Percentiles rank a stretch among this genome's conserved stretches.
phyloP scores from a whole-genome alignment of 352 stramenopile species.

The Globisporangium spinosum region DNA sequence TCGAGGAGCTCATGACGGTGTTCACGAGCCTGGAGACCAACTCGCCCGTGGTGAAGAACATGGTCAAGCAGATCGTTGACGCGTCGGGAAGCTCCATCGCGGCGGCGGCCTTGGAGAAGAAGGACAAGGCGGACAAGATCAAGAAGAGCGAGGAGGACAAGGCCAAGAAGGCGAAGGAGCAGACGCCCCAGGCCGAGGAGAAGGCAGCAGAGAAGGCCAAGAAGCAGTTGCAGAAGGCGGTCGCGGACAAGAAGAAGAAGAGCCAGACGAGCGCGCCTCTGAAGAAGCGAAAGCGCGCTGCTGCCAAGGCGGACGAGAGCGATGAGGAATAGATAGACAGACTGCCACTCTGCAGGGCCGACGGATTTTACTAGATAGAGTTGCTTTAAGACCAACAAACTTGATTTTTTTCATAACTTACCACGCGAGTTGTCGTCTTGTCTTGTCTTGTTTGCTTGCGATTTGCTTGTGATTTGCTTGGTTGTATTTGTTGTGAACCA shows the following conservation, averaged over 20 bases:
- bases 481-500: not conserved
- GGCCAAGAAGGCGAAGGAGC: constrained; percentile 5
- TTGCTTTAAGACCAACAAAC: constrained; percentile 15
- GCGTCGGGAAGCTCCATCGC: constrained; percentile 18
- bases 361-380: constrained; percentile 16
- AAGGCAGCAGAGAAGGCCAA: constrained; percentile 5
- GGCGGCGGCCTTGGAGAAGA: constrained; percentile 12
- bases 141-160: constrained; percentile 5
- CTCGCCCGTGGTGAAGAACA: constrained; percentile 68
- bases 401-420: constrained; percentile 15
- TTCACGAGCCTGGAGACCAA: constrained; percentile 46
- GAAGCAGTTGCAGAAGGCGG: constrained; percentile 12
- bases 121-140: constrained; percentile 14
- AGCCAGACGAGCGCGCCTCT: constrained; percentile 2
- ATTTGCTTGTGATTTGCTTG: not conserved
- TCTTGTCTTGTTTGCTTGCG: not conserved
- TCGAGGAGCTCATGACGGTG: constrained; percentile 38
- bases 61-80: constrained; percentile 62
- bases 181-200: constrained; percentile 15
- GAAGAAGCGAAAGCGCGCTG: constrained; percentile 61
- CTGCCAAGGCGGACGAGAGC: constrained; percentile 10
- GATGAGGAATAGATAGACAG: constrained; percentile 29
- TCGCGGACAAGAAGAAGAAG: constrained; percentile 18
- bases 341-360: not conserved
- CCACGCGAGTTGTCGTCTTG: not conserved